These are phyloP conservation scores for Gleditsia sinensis DNA, from an alignment of 306 rosid genomes.

Conservation along the genomic window DNA sequence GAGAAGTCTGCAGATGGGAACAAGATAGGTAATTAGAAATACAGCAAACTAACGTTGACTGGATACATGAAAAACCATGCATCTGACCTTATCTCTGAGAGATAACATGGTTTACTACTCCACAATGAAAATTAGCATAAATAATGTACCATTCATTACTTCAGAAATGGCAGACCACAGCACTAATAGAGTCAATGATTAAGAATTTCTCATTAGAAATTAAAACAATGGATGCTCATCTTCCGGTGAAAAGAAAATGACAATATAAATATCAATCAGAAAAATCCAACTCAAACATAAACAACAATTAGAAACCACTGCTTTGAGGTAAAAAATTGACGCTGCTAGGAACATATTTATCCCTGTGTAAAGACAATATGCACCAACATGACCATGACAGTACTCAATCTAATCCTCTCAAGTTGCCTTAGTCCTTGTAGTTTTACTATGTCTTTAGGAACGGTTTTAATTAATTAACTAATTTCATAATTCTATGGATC, in stretches of 20 bases:
- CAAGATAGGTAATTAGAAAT: constrained; percentile 2
- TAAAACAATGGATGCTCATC: neutral
- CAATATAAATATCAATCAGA: neutral
- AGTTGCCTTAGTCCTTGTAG: too few relatives aligned
- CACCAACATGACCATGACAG: neutral
- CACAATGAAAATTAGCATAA: constrained; percentile 5
- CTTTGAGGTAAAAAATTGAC: neutral
- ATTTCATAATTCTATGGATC: neutral
- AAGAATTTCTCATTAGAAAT: neutral
- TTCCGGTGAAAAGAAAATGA: neutral
- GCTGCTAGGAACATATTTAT: neutral
- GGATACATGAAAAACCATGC: neutral
- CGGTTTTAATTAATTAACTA: neutral
- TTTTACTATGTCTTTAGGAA: neutral
- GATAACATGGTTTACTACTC: neutral
- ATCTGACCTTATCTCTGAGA: neutral
- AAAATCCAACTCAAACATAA: neutral
- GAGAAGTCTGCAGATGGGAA: constrained; percentile 18
- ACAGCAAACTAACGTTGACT: neutral
- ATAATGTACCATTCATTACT: neutral
- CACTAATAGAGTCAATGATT: neutral
- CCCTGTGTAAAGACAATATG: neutral
- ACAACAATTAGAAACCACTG: neutral
- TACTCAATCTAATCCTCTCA: too few relatives aligned
- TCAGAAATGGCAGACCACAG: neutral